These are phyloP conservation scores for Agrostemma githago DNA, from an alignment of 148 eudicot genomes.

Conservation along the genomic window DNA sequence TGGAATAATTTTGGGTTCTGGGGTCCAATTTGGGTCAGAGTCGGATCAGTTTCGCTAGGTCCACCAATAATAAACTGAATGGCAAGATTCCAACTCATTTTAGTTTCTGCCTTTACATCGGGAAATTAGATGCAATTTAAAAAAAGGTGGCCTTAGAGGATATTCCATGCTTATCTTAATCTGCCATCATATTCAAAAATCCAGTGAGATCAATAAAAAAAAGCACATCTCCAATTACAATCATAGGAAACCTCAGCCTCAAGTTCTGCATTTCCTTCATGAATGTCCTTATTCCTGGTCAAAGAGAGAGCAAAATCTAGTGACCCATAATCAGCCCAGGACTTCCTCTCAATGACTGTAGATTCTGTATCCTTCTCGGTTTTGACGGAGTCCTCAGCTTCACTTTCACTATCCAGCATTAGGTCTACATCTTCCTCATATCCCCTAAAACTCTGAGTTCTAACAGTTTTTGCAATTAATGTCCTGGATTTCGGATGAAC, in stretches of 20 bases:
- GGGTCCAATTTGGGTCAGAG: background rate
- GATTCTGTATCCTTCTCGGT: conserved; percentile 41
- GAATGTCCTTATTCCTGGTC: conserved; percentile 32
- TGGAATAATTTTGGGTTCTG: background rate
- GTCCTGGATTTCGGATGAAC: conserved; percentile 45
- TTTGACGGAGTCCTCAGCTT: conserved; percentile 51
- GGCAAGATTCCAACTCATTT: background rate
- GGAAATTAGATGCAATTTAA: conserved; percentile 36
- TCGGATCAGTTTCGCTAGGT: background rate
- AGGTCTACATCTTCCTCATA: conserved; percentile 59
- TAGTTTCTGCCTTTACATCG: background rate
- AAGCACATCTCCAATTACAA: conserved; percentile 13
- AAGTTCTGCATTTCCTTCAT: conserved; percentile 46
- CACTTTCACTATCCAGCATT: conserved; percentile 67
- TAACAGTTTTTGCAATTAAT: conserved; percentile 54
- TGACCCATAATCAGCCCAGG: conserved; percentile 60
- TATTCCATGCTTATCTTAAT: conserved; percentile 76
- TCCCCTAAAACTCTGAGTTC: conserved; percentile 60
- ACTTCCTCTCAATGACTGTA: conserved; percentile 27
- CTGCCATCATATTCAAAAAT: conserved; percentile 38
- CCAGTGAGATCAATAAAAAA: conserved; percentile 17
- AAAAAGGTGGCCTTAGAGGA: conserved; percentile 87
- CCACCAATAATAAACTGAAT: background rate
- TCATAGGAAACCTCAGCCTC: conserved; percentile 62
- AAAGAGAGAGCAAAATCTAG: conserved; percentile 53